Evolutionary conservation across 306 rosid species (phyloP).

Genomic region (Dryas octopetala): DNA sequence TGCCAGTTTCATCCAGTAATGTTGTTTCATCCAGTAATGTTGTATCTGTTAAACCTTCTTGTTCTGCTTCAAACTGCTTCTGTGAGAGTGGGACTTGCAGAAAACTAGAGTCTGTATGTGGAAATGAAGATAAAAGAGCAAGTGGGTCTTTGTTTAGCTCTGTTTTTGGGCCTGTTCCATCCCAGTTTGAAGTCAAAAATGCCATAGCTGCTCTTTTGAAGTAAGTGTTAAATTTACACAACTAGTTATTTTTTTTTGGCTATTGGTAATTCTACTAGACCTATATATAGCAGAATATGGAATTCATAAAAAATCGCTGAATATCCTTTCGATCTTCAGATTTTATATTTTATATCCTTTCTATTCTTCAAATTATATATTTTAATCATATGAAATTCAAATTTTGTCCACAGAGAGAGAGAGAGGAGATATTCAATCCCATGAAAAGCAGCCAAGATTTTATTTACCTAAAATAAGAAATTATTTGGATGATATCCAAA

Average conservation of each 20-base stretch:
- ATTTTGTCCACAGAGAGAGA: too few relatives aligned
- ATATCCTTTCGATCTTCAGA: too few relatives aligned
- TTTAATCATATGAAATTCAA: neutral
- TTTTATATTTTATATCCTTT: too few relatives aligned
- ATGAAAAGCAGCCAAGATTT: neutral
- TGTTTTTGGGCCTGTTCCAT: constrained; percentile 50
- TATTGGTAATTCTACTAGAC: neutral
- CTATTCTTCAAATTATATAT: too few relatives aligned
- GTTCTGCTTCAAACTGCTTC: constrained; percentile 27
- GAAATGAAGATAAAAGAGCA: constrained; percentile 18
- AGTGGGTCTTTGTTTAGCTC: constrained; percentile 19
- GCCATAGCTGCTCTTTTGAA: constrained; percentile 47
- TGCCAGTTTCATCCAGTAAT: constrained; percentile 27
- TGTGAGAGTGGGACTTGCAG: constrained; percentile 23
- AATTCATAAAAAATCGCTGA: too few relatives aligned
- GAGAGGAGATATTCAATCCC: too few relatives aligned
- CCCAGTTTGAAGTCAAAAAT: constrained; percentile 52
- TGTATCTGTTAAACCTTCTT: constrained; percentile 10
- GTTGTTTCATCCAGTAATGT: constrained; percentile 16
- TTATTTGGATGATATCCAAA: too few relatives aligned
- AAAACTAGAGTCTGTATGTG: constrained; percentile 6
- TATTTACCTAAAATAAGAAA: neutral
- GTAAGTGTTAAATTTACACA: constrained; percentile 37
- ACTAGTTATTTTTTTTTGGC: neutral
- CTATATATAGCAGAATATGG: too few relatives aligned